phyloP scores from a whole-genome alignment of 495 filamentous ascomycete species.

The Daldinia grandis region DNA sequence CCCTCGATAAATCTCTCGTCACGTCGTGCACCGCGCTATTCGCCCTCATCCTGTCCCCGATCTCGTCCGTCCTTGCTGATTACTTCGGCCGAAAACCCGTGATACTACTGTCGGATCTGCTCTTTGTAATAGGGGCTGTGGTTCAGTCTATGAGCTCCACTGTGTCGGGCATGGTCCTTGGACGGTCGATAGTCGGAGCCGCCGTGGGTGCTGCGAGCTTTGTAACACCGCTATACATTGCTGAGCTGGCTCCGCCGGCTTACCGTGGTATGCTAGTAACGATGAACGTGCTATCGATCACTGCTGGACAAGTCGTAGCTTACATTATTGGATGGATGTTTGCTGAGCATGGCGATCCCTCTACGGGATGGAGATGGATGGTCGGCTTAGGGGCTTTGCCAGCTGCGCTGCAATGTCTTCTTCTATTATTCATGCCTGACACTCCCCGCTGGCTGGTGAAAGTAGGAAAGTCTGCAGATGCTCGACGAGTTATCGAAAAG shows the following conservation, averaged over 20 bases:
- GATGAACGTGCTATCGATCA: constrained; percentile 80
- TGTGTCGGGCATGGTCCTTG: constrained; percentile 78
- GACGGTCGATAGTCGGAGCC: constrained; percentile 79
- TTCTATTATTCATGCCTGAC: constrained; percentile 79
- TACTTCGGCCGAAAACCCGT: constrained; percentile 75
- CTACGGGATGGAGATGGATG: constrained; percentile 84
- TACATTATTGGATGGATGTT: constrained; percentile 80
- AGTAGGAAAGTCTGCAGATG: constrained; percentile 65
- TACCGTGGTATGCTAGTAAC: constrained; percentile 81
- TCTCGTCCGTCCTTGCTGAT: constrained; percentile 80
- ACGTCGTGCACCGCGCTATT: constrained; percentile 83
- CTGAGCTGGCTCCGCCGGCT: constrained; percentile 79
- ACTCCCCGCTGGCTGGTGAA: constrained; percentile 87
- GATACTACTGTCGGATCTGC: constrained; percentile 77
- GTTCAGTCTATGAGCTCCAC: constrained; percentile 70
- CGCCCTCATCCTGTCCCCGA: constrained; percentile 78
- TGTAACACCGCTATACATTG: constrained; percentile 85
- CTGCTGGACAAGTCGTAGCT: constrained; percentile 83
- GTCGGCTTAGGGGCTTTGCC: constrained; percentile 86
- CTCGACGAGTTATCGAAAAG: constrained; percentile 67
- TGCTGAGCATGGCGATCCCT: constrained; percentile 56
- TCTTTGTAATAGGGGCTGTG: constrained; percentile 80
- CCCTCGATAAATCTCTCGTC: constrained; percentile 83
- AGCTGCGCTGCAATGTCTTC: constrained; percentile 71
- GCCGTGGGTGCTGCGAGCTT: constrained; percentile 86